Base-by-base conservation (phyloP, 2,329 filamentous ascomycete species). In the Fusarium sp. region DNA sequence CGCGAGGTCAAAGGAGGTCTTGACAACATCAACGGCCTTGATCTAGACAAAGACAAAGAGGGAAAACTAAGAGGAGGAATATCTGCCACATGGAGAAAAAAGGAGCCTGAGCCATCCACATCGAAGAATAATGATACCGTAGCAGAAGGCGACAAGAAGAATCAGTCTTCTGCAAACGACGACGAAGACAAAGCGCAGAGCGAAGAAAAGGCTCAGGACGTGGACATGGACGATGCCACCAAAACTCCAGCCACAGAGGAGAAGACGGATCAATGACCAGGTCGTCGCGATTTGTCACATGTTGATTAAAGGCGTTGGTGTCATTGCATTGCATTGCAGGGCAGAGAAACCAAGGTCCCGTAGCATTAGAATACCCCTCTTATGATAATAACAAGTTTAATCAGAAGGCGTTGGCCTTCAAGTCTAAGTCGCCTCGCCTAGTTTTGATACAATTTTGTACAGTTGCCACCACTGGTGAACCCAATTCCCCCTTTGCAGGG, bases 131-230 rank as follows among this genome's bases (percentile, higher is more conserved):
- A 81, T 48, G 75, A 76, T 28, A 75, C 78, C 39, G 79, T 77
- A 39, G 70, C 72, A 13, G 81, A 85, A 42, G 82, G 82, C 1
- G 83, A 88, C 53, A 88, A 87, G 78, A 86, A 87, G 77, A 88
- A 88, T 65, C 79, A 75, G 5, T 78, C 80, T 1, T 70, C 63
- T 1, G 68, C 18, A 66, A 73, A 58, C 65, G 60, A 62, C 11
- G 59, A 73, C 56, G 31, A 36, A 28, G 54, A 24, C 44, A 59
- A 58, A 51, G 59, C 47, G 26, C 61, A 65, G 30, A 58, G 54
- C 18, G 51, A 48, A 31, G 48, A 63, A 14, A 65, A 70, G 24
- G 68, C 72, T 16, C 77, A 79, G 65, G 81, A 82, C 36, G 77
- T 80, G 12, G 78, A 79, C n/a, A 81, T 81, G 81, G 69, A 65